Conservation (phyloP, 176 grass and related monocot genomes). For the Oryza brachyantha region DNA sequence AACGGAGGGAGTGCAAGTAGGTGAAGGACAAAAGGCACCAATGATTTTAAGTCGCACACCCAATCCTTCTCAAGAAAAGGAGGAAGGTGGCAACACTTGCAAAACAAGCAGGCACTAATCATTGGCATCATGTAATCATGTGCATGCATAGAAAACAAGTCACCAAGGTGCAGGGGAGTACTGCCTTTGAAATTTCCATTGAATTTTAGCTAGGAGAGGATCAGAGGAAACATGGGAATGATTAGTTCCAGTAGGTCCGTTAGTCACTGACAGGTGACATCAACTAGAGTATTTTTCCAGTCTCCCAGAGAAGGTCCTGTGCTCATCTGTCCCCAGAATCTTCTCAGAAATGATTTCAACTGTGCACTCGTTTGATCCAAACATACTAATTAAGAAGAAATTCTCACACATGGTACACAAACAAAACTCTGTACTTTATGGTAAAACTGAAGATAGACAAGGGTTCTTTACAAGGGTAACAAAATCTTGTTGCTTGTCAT, state of each 20-base stretch:
- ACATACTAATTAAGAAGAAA: not conserved
- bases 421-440: constrained; percentile 23
- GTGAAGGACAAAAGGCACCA: constrained; percentile 3
- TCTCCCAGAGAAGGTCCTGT: not conserved
- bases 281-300: not conserved
- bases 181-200: constrained; percentile 20
- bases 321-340: not conserved
- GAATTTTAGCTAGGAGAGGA: constrained; percentile 19
- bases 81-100: constrained; percentile 33
- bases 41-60: not conserved
- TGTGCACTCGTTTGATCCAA: not conserved
- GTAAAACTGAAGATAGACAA: constrained; percentile 13
- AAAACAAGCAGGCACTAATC: constrained; percentile 39
- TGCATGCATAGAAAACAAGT: constrained; percentile 12
- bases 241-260: not conserved
- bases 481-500: constrained; percentile 20
- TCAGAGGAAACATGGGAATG: not conserved
- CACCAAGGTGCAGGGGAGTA: not conserved
- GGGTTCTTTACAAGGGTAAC: constrained; percentile 35
- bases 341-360: not conserved
- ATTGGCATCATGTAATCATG: constrained; percentile 35
- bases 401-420: not conserved
- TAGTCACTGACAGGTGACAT: not conserved
- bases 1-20: not conserved
- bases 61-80: constrained; percentile 11